Evolutionary conservation across 331 rosid genomes (phyloP), one percentile per base, ranked within the genome.

Genomic region (Acacia pycnantha): DNA sequence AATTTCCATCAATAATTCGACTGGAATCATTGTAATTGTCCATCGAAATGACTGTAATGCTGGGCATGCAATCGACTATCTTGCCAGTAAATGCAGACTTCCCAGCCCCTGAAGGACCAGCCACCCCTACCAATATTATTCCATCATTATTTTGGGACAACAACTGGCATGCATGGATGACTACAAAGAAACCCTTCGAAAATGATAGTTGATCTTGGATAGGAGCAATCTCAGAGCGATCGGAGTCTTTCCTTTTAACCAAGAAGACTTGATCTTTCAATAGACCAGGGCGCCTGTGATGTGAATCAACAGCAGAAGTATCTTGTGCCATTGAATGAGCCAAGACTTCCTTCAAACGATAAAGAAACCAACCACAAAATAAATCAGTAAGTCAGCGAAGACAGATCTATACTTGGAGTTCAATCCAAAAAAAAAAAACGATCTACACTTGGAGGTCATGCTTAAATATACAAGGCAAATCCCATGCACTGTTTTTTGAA

Each of bases 101-200:
- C 59, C 76, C 59, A 8, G 76, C 76, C 59, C 76, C 76, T 16
- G 76, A 71, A 71, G 76, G 76, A 71, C 76, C 76, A 4, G 76
- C 76, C 41, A 71, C 47, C 24, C 76, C 76, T 26, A 71, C 76
- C 58, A 71, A 26, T 13, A 71, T 71, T 46, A 71, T 71, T 71
- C 76, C 76, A 24, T 71, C 76, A 47, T 71, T 71, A 14, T 26
- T 71, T 71, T 71, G 26, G 41, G 76, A 71, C 76, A 71, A 47
- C 56, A 71, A 46, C 50, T 71, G 43, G 59, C 76, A 71, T 47
- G 76, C 59, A 8, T 61, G 76, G 59, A 71, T 71, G 15, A 71
- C 76, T 13, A 71, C 53, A 71, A 71, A 47, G 31, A 71, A 26
- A 15, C 76, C 76, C 76, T 71, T 71, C 41, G 27, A 40, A 71